Conservation (phyloP, 23 red algal species). For the Gracilaria vermiculophylla region DNA sequence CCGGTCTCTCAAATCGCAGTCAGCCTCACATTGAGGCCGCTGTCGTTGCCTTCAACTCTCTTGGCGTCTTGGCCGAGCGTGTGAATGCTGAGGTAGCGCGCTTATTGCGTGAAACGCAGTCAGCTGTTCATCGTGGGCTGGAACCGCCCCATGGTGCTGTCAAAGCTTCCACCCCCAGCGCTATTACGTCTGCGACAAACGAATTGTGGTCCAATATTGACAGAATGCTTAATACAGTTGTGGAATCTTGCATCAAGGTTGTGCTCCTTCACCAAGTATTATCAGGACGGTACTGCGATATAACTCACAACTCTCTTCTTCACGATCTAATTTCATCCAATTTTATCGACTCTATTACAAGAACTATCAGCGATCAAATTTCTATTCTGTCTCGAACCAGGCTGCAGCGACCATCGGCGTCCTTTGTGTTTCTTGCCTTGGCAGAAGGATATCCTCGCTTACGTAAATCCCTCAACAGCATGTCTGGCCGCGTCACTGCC, state of each 20-base stretch:
- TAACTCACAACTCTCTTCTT: conserved; percentile 46
- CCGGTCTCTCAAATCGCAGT: conserved; percentile 40
- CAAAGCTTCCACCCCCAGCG: not conserved
- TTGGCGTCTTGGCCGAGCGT: conserved; percentile 42
- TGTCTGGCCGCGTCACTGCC: conserved; percentile 42
- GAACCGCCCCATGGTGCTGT: conserved; percentile 40
- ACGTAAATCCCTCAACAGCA: conserved; percentile 7
- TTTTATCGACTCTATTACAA: conserved; percentile 66
- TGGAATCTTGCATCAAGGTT: conserved; percentile 56
- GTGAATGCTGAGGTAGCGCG: conserved; percentile 56
- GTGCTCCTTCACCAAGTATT: conserved; percentile 61
- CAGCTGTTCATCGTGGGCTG: conserved; percentile 48
- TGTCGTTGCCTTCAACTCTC: conserved; percentile 29
- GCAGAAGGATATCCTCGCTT: conserved; percentile 65
- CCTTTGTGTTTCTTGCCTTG: conserved; percentile 49
- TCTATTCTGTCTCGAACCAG: conserved; percentile 46
- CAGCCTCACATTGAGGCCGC: conserved; percentile 53
- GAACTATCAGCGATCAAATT: conserved; percentile 45
- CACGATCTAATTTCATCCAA: conserved; percentile 52
- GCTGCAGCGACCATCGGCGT: conserved; percentile 20
- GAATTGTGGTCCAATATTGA: conserved; percentile 70
- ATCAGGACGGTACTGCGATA: conserved; percentile 37
- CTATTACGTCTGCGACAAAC: not conserved
- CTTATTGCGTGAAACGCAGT: conserved; percentile 51
- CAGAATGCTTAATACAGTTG: conserved; percentile 42